phyloP scores from a whole-genome alignment of 2,329 filamentous ascomycete genomes.

The Juglanconis oblonga region DNA sequence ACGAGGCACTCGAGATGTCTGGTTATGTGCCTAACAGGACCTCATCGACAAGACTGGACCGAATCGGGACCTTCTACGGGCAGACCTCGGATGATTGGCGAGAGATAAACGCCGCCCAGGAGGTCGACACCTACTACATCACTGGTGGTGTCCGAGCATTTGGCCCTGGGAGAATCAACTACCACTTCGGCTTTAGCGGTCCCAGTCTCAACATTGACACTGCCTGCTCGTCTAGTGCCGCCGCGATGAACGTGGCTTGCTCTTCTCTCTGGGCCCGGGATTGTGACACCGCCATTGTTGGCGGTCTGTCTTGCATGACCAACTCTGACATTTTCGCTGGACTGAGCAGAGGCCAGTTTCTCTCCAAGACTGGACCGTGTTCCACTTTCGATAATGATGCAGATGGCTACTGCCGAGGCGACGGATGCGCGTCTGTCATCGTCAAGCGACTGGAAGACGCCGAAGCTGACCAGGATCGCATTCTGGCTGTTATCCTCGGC shows the following conservation, averaged over 20 bases:
- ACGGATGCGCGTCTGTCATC: conserved; percentile 70
- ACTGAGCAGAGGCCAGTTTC: conserved; percentile 72
- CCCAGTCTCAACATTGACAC: conserved; percentile 72
- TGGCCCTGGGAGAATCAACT: conserved; percentile 62
- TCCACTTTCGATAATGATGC: conserved; percentile 79
- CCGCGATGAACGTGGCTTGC: conserved; percentile 70
- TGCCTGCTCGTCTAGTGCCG: conserved; percentile 73
- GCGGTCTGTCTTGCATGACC: conserved; percentile 74
- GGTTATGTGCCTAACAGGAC: conserved; percentile 74
- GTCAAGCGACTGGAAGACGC: conserved; percentile 80
- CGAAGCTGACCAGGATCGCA: conserved; percentile 71
- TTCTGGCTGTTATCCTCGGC: conserved; percentile 72
- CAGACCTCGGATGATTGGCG: conserved; percentile 75
- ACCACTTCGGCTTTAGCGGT: conserved; percentile 74
- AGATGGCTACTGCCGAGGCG: conserved; percentile 79
- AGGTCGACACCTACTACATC: conserved; percentile 59
- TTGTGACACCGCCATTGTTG: conserved; percentile 77
- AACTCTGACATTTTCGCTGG: conserved; percentile 79
- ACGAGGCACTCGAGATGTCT: conserved; percentile 78
- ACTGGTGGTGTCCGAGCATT: conserved; percentile 42
- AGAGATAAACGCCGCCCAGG: conserved; percentile 70
- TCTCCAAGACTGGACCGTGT: conserved; percentile 73
- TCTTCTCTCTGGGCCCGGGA: conserved; percentile 72
- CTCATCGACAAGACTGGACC: conserved; percentile 60
- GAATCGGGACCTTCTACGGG: conserved; percentile 72